Conservation (phyloP, 2,329 filamentous ascomycete genomes). For the Nigrospora oryzae region DNA sequence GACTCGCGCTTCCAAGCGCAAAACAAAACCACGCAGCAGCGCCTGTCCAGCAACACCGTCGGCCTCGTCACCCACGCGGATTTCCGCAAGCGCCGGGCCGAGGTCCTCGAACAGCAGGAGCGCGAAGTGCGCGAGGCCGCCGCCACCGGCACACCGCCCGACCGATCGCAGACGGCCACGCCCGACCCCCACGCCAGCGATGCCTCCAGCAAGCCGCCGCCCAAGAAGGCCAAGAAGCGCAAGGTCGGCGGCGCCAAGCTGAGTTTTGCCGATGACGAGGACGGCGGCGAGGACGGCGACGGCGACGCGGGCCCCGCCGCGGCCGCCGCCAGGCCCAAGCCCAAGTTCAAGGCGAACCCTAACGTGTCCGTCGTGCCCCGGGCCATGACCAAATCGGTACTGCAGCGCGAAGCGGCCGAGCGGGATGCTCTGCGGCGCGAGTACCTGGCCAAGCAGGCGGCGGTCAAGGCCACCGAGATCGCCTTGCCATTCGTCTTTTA, state of each 20-base stretch:
- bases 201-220: slow-evolving; percentile 18
- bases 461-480: slow-evolving; percentile 82
- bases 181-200: slow-evolving; percentile 32
- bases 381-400: slow-evolving; percentile 56
- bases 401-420: slow-evolving; percentile 69
- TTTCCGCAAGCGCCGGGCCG: slow-evolving; percentile 90
- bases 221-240: slow-evolving; percentile 41
- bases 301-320: slow-evolving; percentile 4
- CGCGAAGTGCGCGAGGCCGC: slow-evolving; percentile 64
- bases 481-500: slow-evolving; percentile 94
- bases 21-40: slow-evolving; percentile 68
- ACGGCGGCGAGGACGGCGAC: slow-evolving; percentile 17
- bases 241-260: slow-evolving; percentile 36
- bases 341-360: slow-evolving; percentile 54
- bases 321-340: slow-evolving; percentile 16
- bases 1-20: slow-evolving; percentile 64
- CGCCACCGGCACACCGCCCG: slow-evolving; percentile 32
- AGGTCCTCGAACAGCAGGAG: slow-evolving; percentile 87
- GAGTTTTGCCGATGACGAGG: slow-evolving; percentile 64
- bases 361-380: slow-evolving; percentile 61
- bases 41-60: slow-evolving; percentile 78
- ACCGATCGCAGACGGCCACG: slow-evolving; percentile 38
- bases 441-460: slow-evolving; percentile 75
- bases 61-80: slow-evolving; percentile 88
- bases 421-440: slow-evolving; percentile 69